Base-by-base conservation (phyloP, 2,329 filamentous ascomycete species). In the Simplicillium aogashimaense region DNA sequence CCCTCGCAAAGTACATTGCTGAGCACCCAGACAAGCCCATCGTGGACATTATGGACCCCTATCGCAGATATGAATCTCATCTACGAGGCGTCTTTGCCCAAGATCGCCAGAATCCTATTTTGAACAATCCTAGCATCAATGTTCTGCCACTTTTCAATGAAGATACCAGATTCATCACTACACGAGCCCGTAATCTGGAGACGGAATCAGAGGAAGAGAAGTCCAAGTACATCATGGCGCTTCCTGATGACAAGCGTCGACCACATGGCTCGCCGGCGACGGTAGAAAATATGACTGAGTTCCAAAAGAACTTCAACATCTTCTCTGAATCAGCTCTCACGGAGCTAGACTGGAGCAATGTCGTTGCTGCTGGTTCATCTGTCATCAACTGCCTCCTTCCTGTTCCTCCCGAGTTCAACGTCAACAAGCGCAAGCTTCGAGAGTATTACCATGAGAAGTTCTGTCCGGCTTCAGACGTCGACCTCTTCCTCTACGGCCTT, bases 391-490 rank as follows among this genome's bases (percentile, higher is more conserved):
- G 81, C 37, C 68, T 94, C 29, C 61, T 94, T 12, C 83, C 86
- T 1, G 76, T 86, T 6, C 81, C 81, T 6, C 61, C 73, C 3
- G 60, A 77, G 45, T 77, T 78, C 58, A 72, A 67, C 37, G 61
- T 64, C 28, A 81, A 77, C 35, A 85, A 85, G 64, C 70, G 74
- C 39, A 67, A 68, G 44, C 62, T 81, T 48, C 66, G 81, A 54
- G 66, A 81, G 61, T 94, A 87, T 57, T 94, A 90, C 49, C 87
- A 94, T 52, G 78, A 89, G 52, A 77, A 79, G 45, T 75, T 90
- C 46, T 84, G 83, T 10, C 86, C 86, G 1, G 86, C 86, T 1
- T 90, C 85, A 4, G 87, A 94, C 57, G 83, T 94, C 9, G 87
- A 94, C 56, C 69, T 94, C 3, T 94, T 94, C 55, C 63, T 94